Evolutionary conservation across 108 stramenopile genomes (phyloP).

Genomic region (Seminavis robusta): DNA sequence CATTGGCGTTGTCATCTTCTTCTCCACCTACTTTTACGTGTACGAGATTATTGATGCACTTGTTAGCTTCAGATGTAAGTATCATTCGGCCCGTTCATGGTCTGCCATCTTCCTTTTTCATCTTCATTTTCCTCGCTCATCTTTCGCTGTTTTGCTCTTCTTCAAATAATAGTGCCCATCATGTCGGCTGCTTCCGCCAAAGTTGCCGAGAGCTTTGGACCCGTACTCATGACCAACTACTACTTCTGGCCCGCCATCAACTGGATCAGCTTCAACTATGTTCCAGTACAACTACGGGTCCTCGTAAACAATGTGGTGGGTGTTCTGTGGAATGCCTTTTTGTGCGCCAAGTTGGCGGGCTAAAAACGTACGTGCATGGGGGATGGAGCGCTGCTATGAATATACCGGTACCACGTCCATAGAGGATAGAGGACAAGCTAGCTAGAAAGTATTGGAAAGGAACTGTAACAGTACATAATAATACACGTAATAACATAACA

Average conservation of each 20-base stretch:
- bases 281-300: conserved; percentile 21
- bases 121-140: too few species aligned
- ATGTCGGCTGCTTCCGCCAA: conserved; percentile 7
- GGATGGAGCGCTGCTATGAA: too few species aligned
- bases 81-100: neutral
- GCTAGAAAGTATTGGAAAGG: too few species aligned
- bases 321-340: conserved; percentile 29
- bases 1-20: conserved; percentile 25
- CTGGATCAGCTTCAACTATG: conserved; percentile 16
- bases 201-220: conserved; percentile 5
- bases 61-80: neutral
- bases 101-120: too few species aligned
- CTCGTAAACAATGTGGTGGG: conserved; percentile 16
- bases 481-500: too few species aligned
- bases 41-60: conserved; percentile 21
- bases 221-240: conserved; percentile 17
- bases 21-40: conserved; percentile 25
- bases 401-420: too few species aligned
- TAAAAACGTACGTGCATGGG: neutral
- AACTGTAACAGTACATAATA: too few species aligned
- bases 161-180: conserved; percentile 3
- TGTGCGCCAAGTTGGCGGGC: conserved; percentile 15
- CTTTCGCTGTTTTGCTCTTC: too few species aligned
- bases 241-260: conserved; percentile 16
- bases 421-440: too few species aligned